These are phyloP conservation scores for Eucalyptus cloeziana DNA, from an alignment of 345 rosid species.

Conservation along the genomic window DNA sequence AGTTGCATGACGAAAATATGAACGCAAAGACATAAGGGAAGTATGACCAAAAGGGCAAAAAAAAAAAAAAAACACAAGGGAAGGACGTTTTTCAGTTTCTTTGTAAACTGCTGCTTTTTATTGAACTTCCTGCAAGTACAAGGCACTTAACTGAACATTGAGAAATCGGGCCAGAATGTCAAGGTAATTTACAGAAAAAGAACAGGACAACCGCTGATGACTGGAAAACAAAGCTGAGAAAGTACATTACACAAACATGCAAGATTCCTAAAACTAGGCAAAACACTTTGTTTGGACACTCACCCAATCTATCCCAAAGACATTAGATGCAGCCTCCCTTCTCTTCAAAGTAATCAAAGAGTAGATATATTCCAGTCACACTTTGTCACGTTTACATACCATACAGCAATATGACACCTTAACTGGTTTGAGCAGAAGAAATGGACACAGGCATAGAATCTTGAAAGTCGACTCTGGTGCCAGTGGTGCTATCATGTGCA, in stretches of 20 bases:
- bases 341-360: neutral
- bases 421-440: conserved; percentile 33
- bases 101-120: neutral
- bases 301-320: neutral
- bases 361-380: neutral
- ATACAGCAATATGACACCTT: conserved; percentile 11
- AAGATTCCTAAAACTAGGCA: neutral
- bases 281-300: neutral
- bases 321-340: neutral
- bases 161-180: neutral
- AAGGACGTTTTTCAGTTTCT: neutral
- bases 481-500: conserved; percentile 14
- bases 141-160: neutral
- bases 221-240: neutral
- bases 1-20: neutral
- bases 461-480: conserved; percentile 27
- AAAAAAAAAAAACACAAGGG: neutral
- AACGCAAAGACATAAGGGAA: neutral
- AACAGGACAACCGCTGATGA: neutral
- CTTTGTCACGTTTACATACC: neutral
- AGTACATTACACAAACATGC: neutral
- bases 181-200: neutral
- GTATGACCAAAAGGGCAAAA: too few species aligned
- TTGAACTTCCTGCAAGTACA: neutral
- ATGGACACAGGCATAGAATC: conserved; percentile 13